These are phyloP conservation scores for Mesembryanthemum crystallinum DNA, from an alignment of 148 eudicot genomes.

Conservation along the genomic window DNA sequence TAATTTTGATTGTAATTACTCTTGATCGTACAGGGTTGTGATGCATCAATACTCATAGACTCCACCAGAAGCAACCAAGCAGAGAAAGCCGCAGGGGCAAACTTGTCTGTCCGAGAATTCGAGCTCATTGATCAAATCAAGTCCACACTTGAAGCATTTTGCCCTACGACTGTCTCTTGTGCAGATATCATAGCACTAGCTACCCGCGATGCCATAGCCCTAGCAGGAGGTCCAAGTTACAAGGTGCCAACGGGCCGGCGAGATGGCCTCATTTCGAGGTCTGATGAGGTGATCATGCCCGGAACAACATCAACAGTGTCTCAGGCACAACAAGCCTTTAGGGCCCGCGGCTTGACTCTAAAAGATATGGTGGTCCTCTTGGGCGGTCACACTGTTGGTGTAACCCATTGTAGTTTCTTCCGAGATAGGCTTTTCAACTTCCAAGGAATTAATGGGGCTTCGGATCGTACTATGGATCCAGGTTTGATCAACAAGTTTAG, in stretches of 20 bases:
- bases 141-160: conserved; percentile 8
- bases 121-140: conserved; percentile 24
- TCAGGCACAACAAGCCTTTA: conserved; percentile 16
- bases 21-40: conserved; percentile 13
- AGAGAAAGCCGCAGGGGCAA: conserved; percentile 22
- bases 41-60: conserved; percentile 26
- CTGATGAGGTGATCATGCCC: conserved; percentile 20
- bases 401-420: conserved; percentile 28
- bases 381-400: conserved; percentile 32
- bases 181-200: conserved; percentile 28
- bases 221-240: conserved; percentile 21
- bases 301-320: conserved; percentile 22
- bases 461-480: conserved; percentile 23
- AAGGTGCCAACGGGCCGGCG: conserved; percentile 21
- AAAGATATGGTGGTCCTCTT: conserved; percentile 28
- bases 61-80: conserved; percentile 19
- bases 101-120: conserved; percentile 17
- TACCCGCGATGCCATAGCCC: conserved; percentile 14
- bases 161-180: conserved; percentile 25
- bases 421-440: conserved; percentile 26
- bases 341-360: conserved; percentile 13
- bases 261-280: conserved; percentile 22
- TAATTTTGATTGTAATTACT: too few species aligned
- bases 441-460: conserved; percentile 17
- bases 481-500: neutral